A percentile compares a stretch with the other conserved stretches of the same genome.
phyloP scores from a whole-genome alignment of 139 green algal genomes.

The Chlorella sp. region DNA sequence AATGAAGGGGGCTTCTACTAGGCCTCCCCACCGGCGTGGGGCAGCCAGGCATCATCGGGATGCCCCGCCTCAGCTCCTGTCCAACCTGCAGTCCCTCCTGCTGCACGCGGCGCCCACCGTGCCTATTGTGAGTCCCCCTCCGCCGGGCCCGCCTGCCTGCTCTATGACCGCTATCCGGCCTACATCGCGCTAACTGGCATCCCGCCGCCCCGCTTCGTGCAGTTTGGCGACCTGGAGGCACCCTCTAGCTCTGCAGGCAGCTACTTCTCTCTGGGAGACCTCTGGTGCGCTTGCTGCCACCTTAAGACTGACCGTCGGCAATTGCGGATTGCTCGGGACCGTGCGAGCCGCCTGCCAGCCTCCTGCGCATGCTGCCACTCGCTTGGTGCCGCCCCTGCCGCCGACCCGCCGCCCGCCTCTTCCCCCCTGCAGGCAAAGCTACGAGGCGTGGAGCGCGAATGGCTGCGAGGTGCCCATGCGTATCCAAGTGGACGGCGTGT shows the following conservation, averaged over 20 bases:
- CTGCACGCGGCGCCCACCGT: conserved; percentile 2
- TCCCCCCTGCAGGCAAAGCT: conserved; percentile 32
- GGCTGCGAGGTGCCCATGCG: conserved; percentile 46
- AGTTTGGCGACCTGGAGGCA: not conserved
- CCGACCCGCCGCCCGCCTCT: not conserved
- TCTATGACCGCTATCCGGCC: not conserved
- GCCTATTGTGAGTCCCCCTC: not conserved
- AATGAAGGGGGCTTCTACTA: too few species aligned
- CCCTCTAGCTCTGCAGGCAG: not conserved
- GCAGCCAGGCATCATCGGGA: not conserved
- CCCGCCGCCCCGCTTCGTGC: not conserved
- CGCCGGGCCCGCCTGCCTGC: not conserved
- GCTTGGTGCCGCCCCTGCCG: not conserved
- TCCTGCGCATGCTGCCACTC: not conserved
- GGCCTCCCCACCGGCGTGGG: too few species aligned
- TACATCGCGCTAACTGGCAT: not conserved
- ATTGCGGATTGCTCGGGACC: not conserved
- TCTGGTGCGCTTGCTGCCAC: conserved; percentile 10
- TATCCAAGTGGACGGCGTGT: conserved; percentile 14
- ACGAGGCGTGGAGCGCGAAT: conserved; percentile 53
- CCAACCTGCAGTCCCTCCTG: conserved; percentile 15
- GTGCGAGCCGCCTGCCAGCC: not conserved
- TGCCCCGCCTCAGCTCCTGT: not conserved
- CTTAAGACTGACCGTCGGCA: too few species aligned
- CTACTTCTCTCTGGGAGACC: conserved; percentile 28